phyloP scores from a whole-genome alignment of 1,284 basidiomycete species.

The Tilletia walkeri region DNA sequence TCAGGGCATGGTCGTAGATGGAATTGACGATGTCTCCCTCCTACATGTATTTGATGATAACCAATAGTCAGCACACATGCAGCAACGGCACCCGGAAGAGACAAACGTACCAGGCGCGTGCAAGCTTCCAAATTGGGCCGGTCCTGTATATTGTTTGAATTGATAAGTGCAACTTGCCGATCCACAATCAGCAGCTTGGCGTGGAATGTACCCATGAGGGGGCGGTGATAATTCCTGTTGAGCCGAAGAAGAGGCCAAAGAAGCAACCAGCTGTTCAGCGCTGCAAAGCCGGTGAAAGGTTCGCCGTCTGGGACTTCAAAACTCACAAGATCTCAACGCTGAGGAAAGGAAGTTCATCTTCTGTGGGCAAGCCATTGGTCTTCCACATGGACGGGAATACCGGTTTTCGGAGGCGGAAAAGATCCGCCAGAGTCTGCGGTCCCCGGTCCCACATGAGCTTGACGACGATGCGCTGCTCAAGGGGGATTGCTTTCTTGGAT shows the following conservation, averaged over 20 bases:
- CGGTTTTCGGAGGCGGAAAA: constrained; percentile 49
- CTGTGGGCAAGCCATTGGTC: constrained; percentile 45
- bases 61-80: constrained; percentile 23
- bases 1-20: constrained; percentile 71
- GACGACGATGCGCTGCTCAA: constrained; percentile 43
- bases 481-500: constrained; percentile 27
- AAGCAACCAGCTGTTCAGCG: background rate
- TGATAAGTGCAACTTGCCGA: constrained; percentile 69
- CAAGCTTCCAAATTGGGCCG: constrained; percentile 57
- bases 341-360: constrained; percentile 44
- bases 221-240: constrained; percentile 49
- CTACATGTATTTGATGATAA: constrained; percentile 56
- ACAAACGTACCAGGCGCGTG: constrained; percentile 26
- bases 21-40: constrained; percentile 71
- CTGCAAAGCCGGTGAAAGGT: background rate
- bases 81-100: background rate
- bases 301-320: background rate
- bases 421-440: constrained; percentile 47
- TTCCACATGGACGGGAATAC: constrained; percentile 48
- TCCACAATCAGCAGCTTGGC: constrained; percentile 75
- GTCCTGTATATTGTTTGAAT: constrained; percentile 72
- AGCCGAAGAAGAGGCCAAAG: background rate
- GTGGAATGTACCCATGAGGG: constrained; percentile 68
- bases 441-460: constrained; percentile 56
- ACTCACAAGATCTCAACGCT: constrained; percentile 45